Evolutionary conservation across 2,329 filamentous ascomycete genomes (phyloP), one percentile per base, ranked within the genome.

Genomic region (Penicillium sp.): DNA sequence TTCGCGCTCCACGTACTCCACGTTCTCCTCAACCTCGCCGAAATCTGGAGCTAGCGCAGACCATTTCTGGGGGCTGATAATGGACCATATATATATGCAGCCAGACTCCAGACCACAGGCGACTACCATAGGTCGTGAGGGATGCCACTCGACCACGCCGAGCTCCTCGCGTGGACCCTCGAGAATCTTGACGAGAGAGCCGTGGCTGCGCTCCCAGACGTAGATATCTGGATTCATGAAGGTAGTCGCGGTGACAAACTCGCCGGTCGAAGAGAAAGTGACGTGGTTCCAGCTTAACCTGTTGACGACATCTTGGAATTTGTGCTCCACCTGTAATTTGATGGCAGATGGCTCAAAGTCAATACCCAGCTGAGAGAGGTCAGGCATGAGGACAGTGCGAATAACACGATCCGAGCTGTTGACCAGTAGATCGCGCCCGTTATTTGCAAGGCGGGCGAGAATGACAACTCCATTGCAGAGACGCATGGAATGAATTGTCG

Each of bases 211-310:
- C 79, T 99, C 95, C 95, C 94, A 98, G 30, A 98, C 93, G 78
- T 98, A 98, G 65, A 99, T 91, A 77, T 99, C 94, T 70, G 97
- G 93, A 72, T 99, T 99, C 83, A 98, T 98, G 76, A 93, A 97
- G 1, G 95, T 98, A 28, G 93, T 96, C 0, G 96, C 95, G 26
- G 93, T 93, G 43, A 99, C 93, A 74, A 98, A 98, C 77, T 99
- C 95, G 55, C 93, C 93, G 0, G 91, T 95, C 0, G 92, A 90
- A 71, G 92, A 96, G 75, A 99, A 98, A 0, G 93, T 93, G 60
- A 97, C 93, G 72, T 97, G 93, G 72, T 98, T 99, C 95, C 95
- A 99, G 6, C 91, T 93, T 13, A 98, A 81, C 48, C 91, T 88
- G 73, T 99, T 98, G 54, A 99, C 95, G 4, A 98, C 90, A 73